Evolutionary conservation across 495 filamentous ascomycete genomes (phyloP).

Genomic region (Penicillium crystallinum): DNA sequence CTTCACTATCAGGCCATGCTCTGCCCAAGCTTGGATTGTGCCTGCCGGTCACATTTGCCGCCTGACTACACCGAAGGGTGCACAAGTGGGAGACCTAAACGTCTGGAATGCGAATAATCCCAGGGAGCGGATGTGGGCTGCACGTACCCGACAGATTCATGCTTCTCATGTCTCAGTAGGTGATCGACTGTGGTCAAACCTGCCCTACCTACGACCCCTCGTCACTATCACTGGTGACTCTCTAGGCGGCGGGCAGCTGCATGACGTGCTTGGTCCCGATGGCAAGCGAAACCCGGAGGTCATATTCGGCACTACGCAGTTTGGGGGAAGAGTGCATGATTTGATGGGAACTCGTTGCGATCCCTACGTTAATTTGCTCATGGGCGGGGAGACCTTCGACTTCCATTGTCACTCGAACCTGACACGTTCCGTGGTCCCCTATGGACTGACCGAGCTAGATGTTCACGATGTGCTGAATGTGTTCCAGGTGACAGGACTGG

Average conservation of each 20-base stretch:
- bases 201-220: constrained; percentile 71
- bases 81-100: constrained; percentile 79
- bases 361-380: constrained; percentile 67
- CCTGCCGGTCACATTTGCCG: constrained; percentile 59
- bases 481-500: constrained; percentile 73
- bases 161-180: constrained; percentile 62
- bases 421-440: constrained; percentile 61
- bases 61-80: constrained; percentile 66
- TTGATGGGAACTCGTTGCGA: constrained; percentile 73
- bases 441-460: constrained; percentile 64
- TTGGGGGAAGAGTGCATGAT: constrained; percentile 60
- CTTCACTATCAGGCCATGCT: constrained; percentile 45
- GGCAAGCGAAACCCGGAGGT: constrained; percentile 32
- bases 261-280: constrained; percentile 36
- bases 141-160: constrained; percentile 71
- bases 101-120: constrained; percentile 74
- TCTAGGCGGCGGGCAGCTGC: constrained; percentile 52
- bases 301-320: constrained; percentile 39
- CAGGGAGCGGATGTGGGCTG: constrained; percentile 74
- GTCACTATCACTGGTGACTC: constrained; percentile 67
- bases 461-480: constrained; percentile 79
- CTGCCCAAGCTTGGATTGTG: constrained; percentile 60
- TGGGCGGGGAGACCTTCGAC: constrained; percentile 65
- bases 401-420: constrained; percentile 82
- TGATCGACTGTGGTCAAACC: constrained; percentile 69